Conservation (phyloP, 2,329 filamentous ascomycete species). For the Chrysosphaeria jannelii region DNA sequence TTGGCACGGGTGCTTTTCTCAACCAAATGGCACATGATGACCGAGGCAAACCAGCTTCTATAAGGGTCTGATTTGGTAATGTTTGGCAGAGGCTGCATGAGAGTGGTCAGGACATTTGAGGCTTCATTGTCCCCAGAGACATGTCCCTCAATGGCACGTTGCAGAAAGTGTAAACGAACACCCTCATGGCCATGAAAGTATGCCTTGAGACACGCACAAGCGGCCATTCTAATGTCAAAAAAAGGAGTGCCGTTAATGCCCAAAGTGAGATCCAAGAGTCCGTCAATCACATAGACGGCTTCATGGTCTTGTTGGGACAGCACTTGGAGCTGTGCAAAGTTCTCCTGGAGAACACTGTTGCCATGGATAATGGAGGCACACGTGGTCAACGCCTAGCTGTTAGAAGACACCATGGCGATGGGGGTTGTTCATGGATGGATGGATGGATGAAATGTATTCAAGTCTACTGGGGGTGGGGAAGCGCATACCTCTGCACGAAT, state of each 20-base stretch:
- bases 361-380: constrained; percentile 71
- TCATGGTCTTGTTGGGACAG: constrained; percentile 9
- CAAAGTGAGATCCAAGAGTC: constrained; percentile 55
- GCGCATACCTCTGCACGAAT: constrained; percentile 48
- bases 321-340: constrained; percentile 67
- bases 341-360: constrained; percentile 55
- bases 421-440: too few species aligned
- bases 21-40: constrained; percentile 62
- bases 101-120: constrained; percentile 62
- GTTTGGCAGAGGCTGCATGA: too few species aligned
- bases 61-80: too few species aligned
- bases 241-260: constrained; percentile 32
- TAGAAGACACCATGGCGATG: too few species aligned
- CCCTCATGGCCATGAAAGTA: constrained; percentile 63
- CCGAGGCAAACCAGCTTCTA: constrained; percentile 64
- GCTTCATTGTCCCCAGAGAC: constrained; percentile 47
- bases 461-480: too few species aligned
- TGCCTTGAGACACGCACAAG: constrained; percentile 71
- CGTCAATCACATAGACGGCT: constrained; percentile 75
- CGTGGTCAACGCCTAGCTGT: constrained; percentile 41
- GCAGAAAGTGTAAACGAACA: constrained; percentile 62
- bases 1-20: constrained; percentile 60
- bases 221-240: constrained; percentile 58
- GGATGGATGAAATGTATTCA: too few species aligned
- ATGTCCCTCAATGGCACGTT: constrained; percentile 71